These are phyloP conservation scores for Arabis alpina DNA, from an alignment of 345 rosid species.

Conservation along the genomic window DNA sequence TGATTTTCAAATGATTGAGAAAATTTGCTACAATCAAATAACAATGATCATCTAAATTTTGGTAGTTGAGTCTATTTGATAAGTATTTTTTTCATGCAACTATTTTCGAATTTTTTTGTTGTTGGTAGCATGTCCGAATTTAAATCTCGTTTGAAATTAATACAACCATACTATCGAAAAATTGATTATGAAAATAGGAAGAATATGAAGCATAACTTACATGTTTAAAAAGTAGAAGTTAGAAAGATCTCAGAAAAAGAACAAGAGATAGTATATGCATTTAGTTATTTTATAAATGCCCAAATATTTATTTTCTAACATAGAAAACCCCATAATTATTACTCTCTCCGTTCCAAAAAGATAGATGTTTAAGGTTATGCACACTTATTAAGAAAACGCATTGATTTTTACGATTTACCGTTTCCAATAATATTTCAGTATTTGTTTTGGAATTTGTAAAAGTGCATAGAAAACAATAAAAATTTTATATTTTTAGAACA, in stretches of 20 bases:
- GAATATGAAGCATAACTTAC: not conserved
- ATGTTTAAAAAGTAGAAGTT: not conserved
- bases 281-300: not conserved
- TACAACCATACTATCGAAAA: not conserved
- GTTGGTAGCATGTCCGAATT: not conserved
- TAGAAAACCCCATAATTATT: not conserved
- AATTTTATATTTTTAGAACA: too few species aligned
- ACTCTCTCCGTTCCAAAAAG: too few species aligned
- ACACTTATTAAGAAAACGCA: too few species aligned
- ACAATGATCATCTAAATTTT: not conserved
- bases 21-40: not conserved
- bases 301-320: not conserved
- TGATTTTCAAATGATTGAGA: slow-evolving; percentile 22
- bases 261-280: not conserved
- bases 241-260: not conserved
- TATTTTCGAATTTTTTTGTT: not conserved
- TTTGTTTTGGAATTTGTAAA: too few species aligned
- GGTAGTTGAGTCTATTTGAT: not conserved
- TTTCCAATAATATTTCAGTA: too few species aligned
- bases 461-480: too few species aligned
- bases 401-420: too few species aligned
- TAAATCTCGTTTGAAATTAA: not conserved
- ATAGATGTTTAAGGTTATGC: too few species aligned
- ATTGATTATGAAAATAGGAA: not conserved
- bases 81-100: not conserved